Evolutionary conservation across 306 rosid genomes (phyloP), one percentile per base, ranked within the genome.

Genomic region (Cicer chorassanicum): DNA sequence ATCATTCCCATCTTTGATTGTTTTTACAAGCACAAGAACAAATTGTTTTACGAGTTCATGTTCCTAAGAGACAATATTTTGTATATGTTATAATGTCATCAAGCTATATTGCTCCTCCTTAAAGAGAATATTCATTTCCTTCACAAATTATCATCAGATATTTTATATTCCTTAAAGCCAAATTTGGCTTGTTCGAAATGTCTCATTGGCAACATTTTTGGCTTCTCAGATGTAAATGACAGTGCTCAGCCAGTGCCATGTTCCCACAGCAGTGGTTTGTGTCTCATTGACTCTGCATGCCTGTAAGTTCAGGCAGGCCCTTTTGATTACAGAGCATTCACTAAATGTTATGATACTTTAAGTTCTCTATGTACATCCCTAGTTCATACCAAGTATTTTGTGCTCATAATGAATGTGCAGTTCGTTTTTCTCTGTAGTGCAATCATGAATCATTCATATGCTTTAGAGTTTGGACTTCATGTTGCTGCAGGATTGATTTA

Each of bases 181-280:
- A 89, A 89, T 80, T 48, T 81, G 77, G 76, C 77, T 48, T 69
- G 78, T 64, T 84, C 93, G 3, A 77, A 84, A 75, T 7, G 65
- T 83, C 91, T 91, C 72, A 63, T 81, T 65, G 46, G 49, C 36
- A 45, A 81, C 64, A 85, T 93, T 71, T 93, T 86, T 88, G 93
- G 93, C 78, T 73, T 92, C 73, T 76, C 81, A 13, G 85, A 78
- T 57, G 81, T 6, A 69, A 73, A 72, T 69, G 42, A 9, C 14
- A 44, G 73, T 76, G 75, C 78, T 57, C 79, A 74, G 68, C 42
- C 82, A 77, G 75, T 15, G 56, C 50, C 46, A 65, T 82, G 88
- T 75, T 77, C 78, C 60, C 82, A 82, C 73, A 75, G 38, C 51
- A 64, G 73, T 63, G 84, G 73, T 45, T 68, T 78, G 5, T 82